These are phyloP conservation scores for Rhodotorula sp. DNA, from an alignment of 1,284 basidiomycete genomes.

Conservation along the genomic window DNA sequence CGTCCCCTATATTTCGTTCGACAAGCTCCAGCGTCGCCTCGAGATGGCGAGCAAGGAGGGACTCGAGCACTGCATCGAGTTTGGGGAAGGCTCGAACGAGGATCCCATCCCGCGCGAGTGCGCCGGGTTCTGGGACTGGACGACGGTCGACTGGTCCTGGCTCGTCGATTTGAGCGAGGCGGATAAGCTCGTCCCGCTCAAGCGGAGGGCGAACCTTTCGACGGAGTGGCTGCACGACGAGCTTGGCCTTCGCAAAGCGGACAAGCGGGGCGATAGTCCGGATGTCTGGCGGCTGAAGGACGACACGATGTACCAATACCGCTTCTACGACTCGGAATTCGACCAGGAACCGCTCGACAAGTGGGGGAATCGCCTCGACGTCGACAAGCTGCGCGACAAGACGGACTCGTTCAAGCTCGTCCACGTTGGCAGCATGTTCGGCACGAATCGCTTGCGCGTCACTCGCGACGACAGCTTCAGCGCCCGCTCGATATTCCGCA, in stretches of 20 bases:
- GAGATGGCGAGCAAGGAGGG: slow-evolving; percentile 58
- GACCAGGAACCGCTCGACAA: slow-evolving; percentile 46
- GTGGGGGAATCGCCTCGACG: slow-evolving; percentile 43
- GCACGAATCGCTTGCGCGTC: slow-evolving; percentile 42
- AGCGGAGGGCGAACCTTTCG: slow-evolving; percentile 57
- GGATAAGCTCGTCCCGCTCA: slow-evolving; percentile 50
- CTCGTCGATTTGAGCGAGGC: slow-evolving; percentile 58
- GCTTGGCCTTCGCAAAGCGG: slow-evolving; percentile 45
- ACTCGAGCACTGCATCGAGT: slow-evolving; percentile 53
- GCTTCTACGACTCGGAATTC: slow-evolving; percentile 61
- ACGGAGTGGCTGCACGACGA: slow-evolving; percentile 56
- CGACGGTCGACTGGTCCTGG: slow-evolving; percentile 65
- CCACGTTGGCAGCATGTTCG: slow-evolving; percentile 47
- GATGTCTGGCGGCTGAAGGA: slow-evolving; percentile 60
- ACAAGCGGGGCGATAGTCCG: slow-evolving; percentile 15
- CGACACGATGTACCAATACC: slow-evolving; percentile 61
- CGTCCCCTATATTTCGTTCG: slow-evolving; percentile 63
- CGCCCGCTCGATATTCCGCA: slow-evolving; percentile 37
- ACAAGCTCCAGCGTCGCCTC: slow-evolving; percentile 58
- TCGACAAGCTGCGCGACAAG: slow-evolving; percentile 33
- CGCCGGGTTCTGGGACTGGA: slow-evolving; percentile 56
- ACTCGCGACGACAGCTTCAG: slow-evolving; percentile 32
- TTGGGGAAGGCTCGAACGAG: slow-evolving; percentile 29
- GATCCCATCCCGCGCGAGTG: slow-evolving; percentile 56
- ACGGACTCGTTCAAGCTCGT: slow-evolving; percentile 42